Evolutionary conservation across 331 rosid genomes (phyloP), one percentile per base, ranked within the genome.

Genomic region (Acacia concinna): DNA sequence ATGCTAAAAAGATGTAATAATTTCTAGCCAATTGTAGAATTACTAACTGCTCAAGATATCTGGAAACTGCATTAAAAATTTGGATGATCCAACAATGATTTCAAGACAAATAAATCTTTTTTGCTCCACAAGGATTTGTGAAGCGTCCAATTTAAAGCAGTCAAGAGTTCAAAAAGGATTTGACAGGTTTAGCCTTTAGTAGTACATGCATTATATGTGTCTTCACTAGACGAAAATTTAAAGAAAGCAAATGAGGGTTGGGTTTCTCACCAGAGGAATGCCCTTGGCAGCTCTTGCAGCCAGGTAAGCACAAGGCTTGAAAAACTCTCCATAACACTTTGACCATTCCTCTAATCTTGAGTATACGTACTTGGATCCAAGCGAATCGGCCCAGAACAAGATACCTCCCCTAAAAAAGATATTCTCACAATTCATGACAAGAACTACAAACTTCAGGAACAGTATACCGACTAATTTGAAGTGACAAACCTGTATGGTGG

Each of bases 311-410:
- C 94, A 93, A 37, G 99, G 97, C 92, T 91, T 87, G 97, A 91
- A 95, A 81, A 95, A 95, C 51, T 78, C 90, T n/a, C 96, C 99
- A 18, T 93, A 93, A 51, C 46, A 71, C 72, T 89, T 87, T 51
- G 99, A 81, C 97, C 98, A 95, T 79, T 85, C 89, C 81, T 93
- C 91, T 93, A 93, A 83, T 84, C 89, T 88, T 6, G 98, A 91
- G 75, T 81, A 63, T 60, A 95, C 85, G 88, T 93, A 95, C 76
- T 88, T 88, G 86, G 99, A 95, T 81, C 99, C 99, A 78, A 91
- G 92, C 62, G 89, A 81, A 75, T 95, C 97, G 20, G 96, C 99
- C 99, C 99, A 95, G 93, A 91, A 95, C 78, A 95, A 59, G 68
- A 93, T 76, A 46, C 99, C 97, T 77, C 98, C 99, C 92, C 99